phyloP scores from a whole-genome alignment of 108 stramenopile species.

The Chaetoceros tenuissimus region DNA sequence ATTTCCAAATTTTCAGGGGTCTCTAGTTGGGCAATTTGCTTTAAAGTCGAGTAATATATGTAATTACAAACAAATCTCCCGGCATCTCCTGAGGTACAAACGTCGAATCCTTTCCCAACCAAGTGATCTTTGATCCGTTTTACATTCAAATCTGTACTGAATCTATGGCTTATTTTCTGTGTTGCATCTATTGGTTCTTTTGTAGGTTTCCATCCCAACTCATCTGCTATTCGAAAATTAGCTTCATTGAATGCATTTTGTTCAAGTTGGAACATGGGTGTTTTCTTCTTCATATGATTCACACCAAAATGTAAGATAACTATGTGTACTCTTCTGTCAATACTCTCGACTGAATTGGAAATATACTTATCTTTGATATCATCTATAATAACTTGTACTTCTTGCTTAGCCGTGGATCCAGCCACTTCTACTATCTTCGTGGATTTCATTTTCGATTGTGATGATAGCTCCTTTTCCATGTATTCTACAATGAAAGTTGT shows the following conservation, averaged over 20 bases:
- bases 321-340: constrained; percentile 1
- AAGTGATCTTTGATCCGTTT: constrained; percentile 19
- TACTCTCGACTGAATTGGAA: not conserved
- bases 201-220: constrained; percentile 61
- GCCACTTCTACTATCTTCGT: not conserved
- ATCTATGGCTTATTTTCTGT: constrained; percentile 2
- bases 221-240: constrained; percentile 85
- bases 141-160: constrained; percentile 35
- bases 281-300: constrained; percentile 23
- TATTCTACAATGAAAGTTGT: constrained; percentile 40
- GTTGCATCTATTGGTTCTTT: constrained; percentile 26
- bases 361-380: not conserved
- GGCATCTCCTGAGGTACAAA: constrained; percentile 37
- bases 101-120: not conserved
- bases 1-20: not conserved
- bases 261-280: constrained; percentile 58
- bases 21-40: constrained; percentile 6
- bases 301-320: constrained; percentile 76
- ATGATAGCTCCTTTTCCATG: constrained; percentile 5
- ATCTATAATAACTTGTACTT: constrained; percentile 1
- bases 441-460: not conserved
- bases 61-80: constrained; percentile 86
- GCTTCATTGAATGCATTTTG: constrained; percentile 89
- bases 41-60: constrained; percentile 61
- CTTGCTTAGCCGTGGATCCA: not conserved